Percentiles rank a stretch among this genome's conserved stretches.
phyloP scores from a whole-genome alignment of 495 filamentous ascomycete genomes.

The Hyaloscypha bicolor region DNA sequence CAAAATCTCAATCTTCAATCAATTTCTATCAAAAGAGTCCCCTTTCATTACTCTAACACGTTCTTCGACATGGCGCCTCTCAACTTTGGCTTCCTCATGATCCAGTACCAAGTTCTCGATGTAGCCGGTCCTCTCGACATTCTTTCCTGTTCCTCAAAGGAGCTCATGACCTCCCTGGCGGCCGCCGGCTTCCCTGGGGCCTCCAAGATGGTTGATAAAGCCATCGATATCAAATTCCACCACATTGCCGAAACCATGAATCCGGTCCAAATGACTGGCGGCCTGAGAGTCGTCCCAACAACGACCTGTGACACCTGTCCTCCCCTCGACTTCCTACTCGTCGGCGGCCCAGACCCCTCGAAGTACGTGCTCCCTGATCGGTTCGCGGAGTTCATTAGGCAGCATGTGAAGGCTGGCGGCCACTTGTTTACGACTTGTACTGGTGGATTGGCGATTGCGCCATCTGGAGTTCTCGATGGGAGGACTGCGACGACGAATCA shows the following conservation, averaged over 20 bases:
- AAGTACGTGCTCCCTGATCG: slow-evolving; percentile 25
- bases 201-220: slow-evolving; percentile 17
- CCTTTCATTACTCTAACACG: background rate
- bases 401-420: slow-evolving; percentile 34
- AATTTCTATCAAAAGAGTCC: too few relatives aligned
- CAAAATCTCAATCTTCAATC: too few relatives aligned
- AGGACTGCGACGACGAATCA: slow-evolving; percentile 40
- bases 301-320: slow-evolving; percentile 35
- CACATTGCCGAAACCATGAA: slow-evolving; percentile 38
- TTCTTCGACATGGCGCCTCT: slow-evolving; percentile 11
- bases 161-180: slow-evolving; percentile 7
- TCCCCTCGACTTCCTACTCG: slow-evolving; percentile 35
- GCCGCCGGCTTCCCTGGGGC: background rate
- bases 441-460: slow-evolving; percentile 31
- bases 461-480: slow-evolving; percentile 30
- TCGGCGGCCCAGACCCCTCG: slow-evolving; percentile 31
- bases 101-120: slow-evolving; percentile 39
- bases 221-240: slow-evolving; percentile 38
- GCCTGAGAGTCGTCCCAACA: slow-evolving; percentile 33
- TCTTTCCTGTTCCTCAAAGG: slow-evolving; percentile 33
- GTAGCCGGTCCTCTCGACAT: slow-evolving; percentile 39
- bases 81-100: slow-evolving; percentile 14
- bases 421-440: slow-evolving; percentile 37
- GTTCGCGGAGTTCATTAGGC: slow-evolving; percentile 32
- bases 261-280: slow-evolving; percentile 33